Evolutionary conservation across 257 asterid species (phyloP), one percentile per base, ranked within the genome.

Genomic region (Echium plantagineum): DNA sequence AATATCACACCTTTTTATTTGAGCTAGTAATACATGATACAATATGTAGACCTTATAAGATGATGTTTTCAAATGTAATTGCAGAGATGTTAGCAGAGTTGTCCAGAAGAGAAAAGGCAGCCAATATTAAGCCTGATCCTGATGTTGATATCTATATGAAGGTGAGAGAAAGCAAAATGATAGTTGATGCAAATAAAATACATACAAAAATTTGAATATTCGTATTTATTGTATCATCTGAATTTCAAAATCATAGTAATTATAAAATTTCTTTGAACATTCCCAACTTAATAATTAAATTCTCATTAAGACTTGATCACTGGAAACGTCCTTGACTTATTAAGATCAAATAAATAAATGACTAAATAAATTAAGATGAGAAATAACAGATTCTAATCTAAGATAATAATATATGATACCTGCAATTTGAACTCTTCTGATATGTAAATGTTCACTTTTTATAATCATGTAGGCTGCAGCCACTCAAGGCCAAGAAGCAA

Each of bases 61-160:
- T 6, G 57, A 31, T 20, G 59, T 32, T 30, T 65, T 19, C 42
- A 16, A 22, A 19, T 31, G 56, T 65, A 55, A 35, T 59, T 74
- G 70, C 83, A 87, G 96, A 81, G 59, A 79, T 83, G 76, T 68
- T 85, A 77, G 83, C 82, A 6, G 96, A 90, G 52, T 66, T 90
- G 75, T 85, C 94, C 49, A 83, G 95, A 58, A 83, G 96, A 69
- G 97, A 90, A 74, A 87, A 87, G 76, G 89, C 79, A 52, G 89
- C 86, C 31, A 87, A 85, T 66, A 87, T 90, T 65, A 83, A 81
- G 54, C 96, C 98, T 0, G 94, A 90, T 61, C 85, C 94, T 58
- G 94, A 85, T 77, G 63, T 90, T 57, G 97, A 90, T 75, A 73
- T 87, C 15, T 85, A 65, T 80, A 87, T 90, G 96, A 90, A 90